These are phyloP conservation scores for Purpureocillium takamizusanense DNA, from an alignment of 2,329 filamentous ascomycete genomes.

Conservation along the genomic window DNA sequence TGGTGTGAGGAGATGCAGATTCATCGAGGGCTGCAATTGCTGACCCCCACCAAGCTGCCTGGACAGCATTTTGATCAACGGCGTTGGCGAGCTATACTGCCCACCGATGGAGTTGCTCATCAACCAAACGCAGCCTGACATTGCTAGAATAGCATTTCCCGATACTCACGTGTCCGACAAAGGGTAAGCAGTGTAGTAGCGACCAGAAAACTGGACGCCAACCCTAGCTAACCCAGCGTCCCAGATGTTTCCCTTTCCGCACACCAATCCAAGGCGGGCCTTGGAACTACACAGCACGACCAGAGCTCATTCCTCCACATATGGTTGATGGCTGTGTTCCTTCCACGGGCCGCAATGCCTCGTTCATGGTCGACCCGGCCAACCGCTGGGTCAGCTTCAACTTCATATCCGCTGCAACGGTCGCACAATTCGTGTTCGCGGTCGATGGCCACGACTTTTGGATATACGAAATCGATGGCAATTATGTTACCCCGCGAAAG, in stretches of 20 bases:
- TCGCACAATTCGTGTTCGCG: constrained; percentile 13
- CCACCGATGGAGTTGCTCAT: neutral
- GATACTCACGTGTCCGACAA: constrained; percentile 1
- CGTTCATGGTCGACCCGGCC: constrained; percentile 3
- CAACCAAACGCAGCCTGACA: neutral
- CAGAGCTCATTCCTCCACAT: constrained; percentile 1
- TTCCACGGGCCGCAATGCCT: neutral
- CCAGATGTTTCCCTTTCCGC: constrained; percentile 3
- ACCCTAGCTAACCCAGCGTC: no score
- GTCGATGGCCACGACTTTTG: constrained; percentile 34
- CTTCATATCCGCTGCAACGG: constrained; percentile 5
- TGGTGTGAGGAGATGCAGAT: no score
- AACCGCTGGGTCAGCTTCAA: constrained; percentile 5
- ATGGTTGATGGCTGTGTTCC: neutral
- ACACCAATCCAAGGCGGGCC: constrained; percentile 2
- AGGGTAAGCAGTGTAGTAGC: constrained; percentile 1
- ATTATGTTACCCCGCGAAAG: constrained; percentile 25
- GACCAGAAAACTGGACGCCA: no score
- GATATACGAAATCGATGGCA: constrained; percentile 32
- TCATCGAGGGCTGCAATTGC: neutral
- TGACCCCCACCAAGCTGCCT: constrained; percentile 2
- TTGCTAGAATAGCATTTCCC: neutral
- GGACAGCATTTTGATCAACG: constrained; percentile 4
- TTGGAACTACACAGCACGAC: neutral
- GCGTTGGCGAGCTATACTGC: constrained; percentile 4